Conservation (phyloP, 2,329 filamentous ascomycete genomes). For the Colletotrichum camelliae region DNA sequence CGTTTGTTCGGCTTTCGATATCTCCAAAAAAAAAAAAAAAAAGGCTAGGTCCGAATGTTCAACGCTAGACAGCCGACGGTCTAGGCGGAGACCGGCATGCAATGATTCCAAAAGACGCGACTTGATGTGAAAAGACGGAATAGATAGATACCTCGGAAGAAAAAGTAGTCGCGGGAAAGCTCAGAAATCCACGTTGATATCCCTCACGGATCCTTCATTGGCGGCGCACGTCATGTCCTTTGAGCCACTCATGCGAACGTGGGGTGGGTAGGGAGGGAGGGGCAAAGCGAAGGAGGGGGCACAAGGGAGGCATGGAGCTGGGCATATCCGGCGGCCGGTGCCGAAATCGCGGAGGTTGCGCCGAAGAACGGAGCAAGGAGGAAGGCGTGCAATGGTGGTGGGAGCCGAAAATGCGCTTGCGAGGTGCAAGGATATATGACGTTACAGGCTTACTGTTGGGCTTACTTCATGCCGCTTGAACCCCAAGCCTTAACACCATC, state of each 20-base stretch:
- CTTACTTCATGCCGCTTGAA: neutral
- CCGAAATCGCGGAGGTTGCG: slow-evolving; percentile 4
- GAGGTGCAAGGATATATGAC: neutral
- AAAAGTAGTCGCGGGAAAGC: neutral
- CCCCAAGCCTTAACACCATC: neutral
- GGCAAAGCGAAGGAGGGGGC: neutral
- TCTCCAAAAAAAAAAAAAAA: neutral
- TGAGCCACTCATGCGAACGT: neutral
- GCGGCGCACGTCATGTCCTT: neutral
- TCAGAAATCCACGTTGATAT: neutral
- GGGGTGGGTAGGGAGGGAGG: neutral
- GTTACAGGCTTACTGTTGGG: neutral
- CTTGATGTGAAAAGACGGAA: neutral
- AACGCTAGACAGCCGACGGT: neutral
- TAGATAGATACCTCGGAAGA: neutral
- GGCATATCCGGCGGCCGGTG: slow-evolving; percentile 9
- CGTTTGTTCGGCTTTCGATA: neutral
- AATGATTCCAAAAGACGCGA: neutral
- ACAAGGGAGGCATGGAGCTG: neutral
- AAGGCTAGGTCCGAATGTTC: neutral
- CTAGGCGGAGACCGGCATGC: neutral
- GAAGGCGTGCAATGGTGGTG: neutral
- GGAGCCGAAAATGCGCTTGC: neutral
- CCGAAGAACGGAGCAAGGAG: slow-evolving; percentile 5
- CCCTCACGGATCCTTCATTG: neutral